phyloP scores from a whole-genome alignment of 345 rosid species.

The Eucalyptus pauciflora region DNA sequence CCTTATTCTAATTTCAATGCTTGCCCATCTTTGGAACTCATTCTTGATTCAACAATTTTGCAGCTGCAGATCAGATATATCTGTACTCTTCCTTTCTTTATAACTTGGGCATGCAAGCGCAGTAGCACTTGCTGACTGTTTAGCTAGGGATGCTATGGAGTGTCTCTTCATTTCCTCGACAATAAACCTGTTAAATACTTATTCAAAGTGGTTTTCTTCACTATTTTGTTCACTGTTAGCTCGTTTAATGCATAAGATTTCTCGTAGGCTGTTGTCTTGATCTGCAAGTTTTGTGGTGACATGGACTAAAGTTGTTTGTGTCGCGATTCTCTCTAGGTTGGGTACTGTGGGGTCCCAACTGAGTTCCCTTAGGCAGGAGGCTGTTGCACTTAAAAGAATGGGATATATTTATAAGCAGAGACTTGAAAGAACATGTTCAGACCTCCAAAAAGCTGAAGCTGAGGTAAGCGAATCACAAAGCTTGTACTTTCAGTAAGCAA shows the following conservation, averaged over 20 bases:
- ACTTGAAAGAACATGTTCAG: conserved; percentile 41
- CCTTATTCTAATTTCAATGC: not conserved
- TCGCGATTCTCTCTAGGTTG: conserved; percentile 25
- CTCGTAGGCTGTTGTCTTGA: not conserved
- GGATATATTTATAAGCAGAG: conserved; percentile 34
- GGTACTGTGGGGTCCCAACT: conserved; percentile 28
- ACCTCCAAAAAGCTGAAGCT: conserved; percentile 84
- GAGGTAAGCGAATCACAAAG: conserved; percentile 37
- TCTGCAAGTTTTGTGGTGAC: not conserved
- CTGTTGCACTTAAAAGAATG: conserved; percentile 19
- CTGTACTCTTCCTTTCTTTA: not conserved
- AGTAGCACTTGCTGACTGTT: not conserved
- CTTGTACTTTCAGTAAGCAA: not conserved
- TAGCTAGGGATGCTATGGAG: not conserved
- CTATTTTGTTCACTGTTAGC: not conserved
- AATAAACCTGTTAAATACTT: not conserved
- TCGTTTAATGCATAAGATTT: not conserved
- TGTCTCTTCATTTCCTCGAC: not conserved
- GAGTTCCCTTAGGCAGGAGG: conserved; percentile 25
- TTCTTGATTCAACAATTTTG: not conserved
- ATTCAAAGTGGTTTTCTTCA: not conserved
- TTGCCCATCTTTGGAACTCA: not conserved
- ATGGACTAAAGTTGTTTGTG: not conserved
- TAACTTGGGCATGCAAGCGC: not conserved
- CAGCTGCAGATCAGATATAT: not conserved